A percentile compares a stretch with the other conserved stretches of the same genome.
Conservation (phyloP, 257 asterid genomes). For the Salvia hispanica region DNA sequence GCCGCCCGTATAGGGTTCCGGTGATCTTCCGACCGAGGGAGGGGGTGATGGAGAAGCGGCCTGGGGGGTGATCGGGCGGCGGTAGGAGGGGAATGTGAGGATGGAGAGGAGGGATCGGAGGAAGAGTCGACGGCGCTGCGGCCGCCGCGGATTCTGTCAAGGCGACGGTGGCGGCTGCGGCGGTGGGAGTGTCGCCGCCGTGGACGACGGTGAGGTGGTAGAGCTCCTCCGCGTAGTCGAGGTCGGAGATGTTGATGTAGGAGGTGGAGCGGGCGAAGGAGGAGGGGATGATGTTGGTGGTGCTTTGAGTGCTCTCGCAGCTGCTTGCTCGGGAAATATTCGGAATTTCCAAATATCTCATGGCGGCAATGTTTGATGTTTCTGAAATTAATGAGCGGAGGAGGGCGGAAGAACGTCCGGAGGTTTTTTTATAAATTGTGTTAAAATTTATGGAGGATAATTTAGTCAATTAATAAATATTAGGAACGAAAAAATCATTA, state of each 20-base stretch:
- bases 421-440: too few species aligned
- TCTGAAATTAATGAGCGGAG: too few species aligned
- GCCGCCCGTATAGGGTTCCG: conserved; percentile 55
- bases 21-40: conserved; percentile 51
- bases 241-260: not conserved
- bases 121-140: conserved; percentile 29
- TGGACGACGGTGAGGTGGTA: conserved; percentile 23
- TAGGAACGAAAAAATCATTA: too few species aligned
- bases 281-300: conserved; percentile 24
- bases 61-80: not conserved
- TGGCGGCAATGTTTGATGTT: not conserved
- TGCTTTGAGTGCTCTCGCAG: conserved; percentile 28
- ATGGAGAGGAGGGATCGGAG: conserved; percentile 42
- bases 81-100: conserved; percentile 34
- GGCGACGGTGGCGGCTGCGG: not conserved
- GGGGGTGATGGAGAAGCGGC: conserved; percentile 39
- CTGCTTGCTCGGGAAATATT: conserved; percentile 37
- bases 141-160: too few species aligned
- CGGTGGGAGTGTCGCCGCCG: conserved; percentile 12
- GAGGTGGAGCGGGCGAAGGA: conserved; percentile 29
- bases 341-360: conserved; percentile 27
- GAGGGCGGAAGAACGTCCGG: too few species aligned
- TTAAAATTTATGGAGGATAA: too few species aligned
- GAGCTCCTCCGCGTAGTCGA: conserved; percentile 17
- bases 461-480: too few species aligned